A percentile compares a stretch with the other conserved stretches of the same genome.
Evolutionary conservation across 2,329 filamentous ascomycete genomes (phyloP).

Genomic region (Penicillium sp.): DNA sequence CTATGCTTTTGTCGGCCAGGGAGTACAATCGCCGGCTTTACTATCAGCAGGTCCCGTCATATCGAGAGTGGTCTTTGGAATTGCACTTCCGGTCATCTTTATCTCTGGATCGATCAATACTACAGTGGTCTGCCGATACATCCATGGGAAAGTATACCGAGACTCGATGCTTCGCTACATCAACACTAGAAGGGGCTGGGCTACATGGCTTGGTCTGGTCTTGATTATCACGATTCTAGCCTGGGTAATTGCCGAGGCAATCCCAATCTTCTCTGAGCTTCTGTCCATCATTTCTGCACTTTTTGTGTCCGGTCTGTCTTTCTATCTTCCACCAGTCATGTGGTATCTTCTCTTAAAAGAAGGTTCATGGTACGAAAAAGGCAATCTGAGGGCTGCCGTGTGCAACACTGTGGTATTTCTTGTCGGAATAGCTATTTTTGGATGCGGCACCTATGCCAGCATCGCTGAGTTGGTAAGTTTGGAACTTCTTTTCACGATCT

Average conservation of each 20-base stretch:
- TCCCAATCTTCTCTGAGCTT: conserved; percentile 26
- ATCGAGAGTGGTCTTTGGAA: conserved; percentile 16
- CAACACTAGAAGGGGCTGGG: conserved; percentile 24
- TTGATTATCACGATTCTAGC: conserved; percentile 18
- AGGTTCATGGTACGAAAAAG: conserved; percentile 12
- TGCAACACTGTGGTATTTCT: conserved; percentile 21
- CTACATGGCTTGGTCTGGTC: conserved; percentile 22
- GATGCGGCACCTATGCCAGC: conserved; percentile 23
- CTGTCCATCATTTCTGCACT: conserved; percentile 20
- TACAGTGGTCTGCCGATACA: conserved; percentile 24
- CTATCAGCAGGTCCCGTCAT: conserved; percentile 18
- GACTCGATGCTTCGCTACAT: conserved; percentile 20
- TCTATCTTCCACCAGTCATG: conserved; percentile 20
- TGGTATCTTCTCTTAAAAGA: conserved; percentile 17
- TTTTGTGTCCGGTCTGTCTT: conserved; percentile 15
- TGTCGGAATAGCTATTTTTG: conserved; percentile 22
- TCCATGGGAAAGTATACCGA: conserved; percentile 23
- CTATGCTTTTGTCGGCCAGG: conserved; percentile 21
- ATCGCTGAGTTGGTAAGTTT: conserved; percentile 23
- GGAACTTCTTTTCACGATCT: not conserved
- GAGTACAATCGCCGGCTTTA: conserved; percentile 20
- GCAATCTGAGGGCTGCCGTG: conserved; percentile 14
- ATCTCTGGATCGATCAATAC: conserved; percentile 28
- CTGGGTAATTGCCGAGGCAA: conserved; percentile 26
- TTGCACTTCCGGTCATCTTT: conserved; percentile 21